These are phyloP conservation scores for Thymus quinquecostatus DNA, from an alignment of 257 asterid genomes.

Conservation along the genomic window DNA sequence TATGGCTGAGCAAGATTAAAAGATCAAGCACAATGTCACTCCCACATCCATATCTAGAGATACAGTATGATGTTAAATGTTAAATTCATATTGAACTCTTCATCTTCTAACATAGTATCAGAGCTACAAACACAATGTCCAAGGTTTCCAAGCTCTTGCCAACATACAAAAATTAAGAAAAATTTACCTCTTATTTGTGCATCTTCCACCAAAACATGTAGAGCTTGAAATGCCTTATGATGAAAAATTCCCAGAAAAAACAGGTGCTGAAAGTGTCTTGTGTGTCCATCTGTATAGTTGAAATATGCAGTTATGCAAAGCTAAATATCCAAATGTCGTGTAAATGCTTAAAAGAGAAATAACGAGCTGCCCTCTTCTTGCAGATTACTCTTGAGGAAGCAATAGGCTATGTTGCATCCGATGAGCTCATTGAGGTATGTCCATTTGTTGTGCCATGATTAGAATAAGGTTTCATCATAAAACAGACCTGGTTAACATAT, in stretches of 20 bases:
- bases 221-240: neutral
- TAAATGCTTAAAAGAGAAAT: neutral
- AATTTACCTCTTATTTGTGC: neutral
- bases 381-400: constrained; percentile 98
- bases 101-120: neutral
- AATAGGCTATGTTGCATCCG: constrained; percentile 93
- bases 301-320: neutral
- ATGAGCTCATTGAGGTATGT: constrained; percentile 94
- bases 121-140: too few relatives aligned
- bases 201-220: neutral
- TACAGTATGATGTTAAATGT: neutral
- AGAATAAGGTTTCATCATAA: neutral
- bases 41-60: neutral
- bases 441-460: neutral
- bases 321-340: neutral
- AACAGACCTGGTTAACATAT: neutral
- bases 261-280: neutral
- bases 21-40: too few relatives aligned
- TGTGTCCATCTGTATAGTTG: too few relatives aligned
- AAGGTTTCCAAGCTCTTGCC: too few relatives aligned
- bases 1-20: neutral
- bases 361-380: constrained; percentile 30
- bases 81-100: too few relatives aligned
- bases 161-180: too few relatives aligned
- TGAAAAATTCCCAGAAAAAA: neutral